A percentile compares a stretch with the other conserved stretches of the same genome.
Evolutionary conservation across 2,329 filamentous ascomycete genomes (phyloP).

Genomic region (Fusarium tanahbumbuense): DNA sequence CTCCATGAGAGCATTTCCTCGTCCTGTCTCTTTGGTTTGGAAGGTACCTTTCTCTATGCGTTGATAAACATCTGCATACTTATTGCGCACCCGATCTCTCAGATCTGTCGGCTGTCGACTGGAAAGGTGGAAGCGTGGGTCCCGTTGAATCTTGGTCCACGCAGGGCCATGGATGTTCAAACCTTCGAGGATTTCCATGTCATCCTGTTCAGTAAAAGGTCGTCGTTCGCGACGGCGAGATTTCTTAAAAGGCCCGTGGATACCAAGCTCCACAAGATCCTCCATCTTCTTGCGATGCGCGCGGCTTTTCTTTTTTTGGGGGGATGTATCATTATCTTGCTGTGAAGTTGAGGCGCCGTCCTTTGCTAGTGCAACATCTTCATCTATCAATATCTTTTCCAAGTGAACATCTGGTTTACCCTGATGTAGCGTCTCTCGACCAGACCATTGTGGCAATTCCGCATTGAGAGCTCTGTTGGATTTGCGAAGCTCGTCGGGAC

Average conservation of each 20-base stretch:
- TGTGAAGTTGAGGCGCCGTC: constrained; percentile 43
- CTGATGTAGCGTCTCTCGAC: constrained; percentile 51
- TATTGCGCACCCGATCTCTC: constrained; percentile 72
- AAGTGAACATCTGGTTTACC: constrained; percentile 62
- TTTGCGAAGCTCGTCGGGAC: constrained; percentile 68
- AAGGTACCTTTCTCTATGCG: constrained; percentile 67
- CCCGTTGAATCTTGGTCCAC: constrained; percentile 74
- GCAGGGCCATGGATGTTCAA: constrained; percentile 70
- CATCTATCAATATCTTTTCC: constrained; percentile 68
- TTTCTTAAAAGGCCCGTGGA: constrained; percentile 71
- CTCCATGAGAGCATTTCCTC: constrained; percentile 60
- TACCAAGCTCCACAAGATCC: constrained; percentile 68
- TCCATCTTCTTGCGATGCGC: constrained; percentile 67
- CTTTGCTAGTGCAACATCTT: constrained; percentile 49
- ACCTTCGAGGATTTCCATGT: constrained; percentile 70
- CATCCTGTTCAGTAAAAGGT: constrained; percentile 72
- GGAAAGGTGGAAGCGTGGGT: constrained; percentile 67
- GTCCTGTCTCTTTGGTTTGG: constrained; percentile 56
- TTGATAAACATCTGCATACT: constrained; percentile 69
- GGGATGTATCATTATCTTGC: constrained; percentile 50
- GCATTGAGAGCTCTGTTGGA: constrained; percentile 50
- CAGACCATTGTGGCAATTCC: constrained; percentile 37
- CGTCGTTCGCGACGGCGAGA: constrained; percentile 69
- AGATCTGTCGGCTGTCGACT: constrained; percentile 71
- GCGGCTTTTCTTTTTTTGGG: constrained; percentile 62